Percentiles rank a stretch among this genome's conserved stretches.
Evolutionary conservation across 805 yeast genomes (phyloP).

Genomic region (Pichia deserticola): DNA sequence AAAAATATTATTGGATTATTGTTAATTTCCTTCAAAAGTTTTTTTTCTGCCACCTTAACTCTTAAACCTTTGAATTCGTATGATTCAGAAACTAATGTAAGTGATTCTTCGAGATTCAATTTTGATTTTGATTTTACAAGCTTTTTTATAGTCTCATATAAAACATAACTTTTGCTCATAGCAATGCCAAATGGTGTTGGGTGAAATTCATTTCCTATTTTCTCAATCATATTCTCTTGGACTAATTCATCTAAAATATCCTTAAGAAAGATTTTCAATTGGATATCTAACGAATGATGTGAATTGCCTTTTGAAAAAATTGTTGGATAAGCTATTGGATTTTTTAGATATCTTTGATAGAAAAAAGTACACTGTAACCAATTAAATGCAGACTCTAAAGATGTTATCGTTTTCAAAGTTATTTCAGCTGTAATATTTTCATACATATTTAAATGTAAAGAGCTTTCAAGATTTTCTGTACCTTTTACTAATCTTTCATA

Average conservation of each 20-base stretch:
- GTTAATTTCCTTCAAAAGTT: conserved; percentile 38
- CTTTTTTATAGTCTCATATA: conserved; percentile 35
- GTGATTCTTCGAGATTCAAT: conserved; percentile 15
- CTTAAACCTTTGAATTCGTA: conserved; percentile 35
- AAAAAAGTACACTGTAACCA: conserved; percentile 70
- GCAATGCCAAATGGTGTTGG: conserved; percentile 39
- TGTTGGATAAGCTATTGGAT: conserved; percentile 65
- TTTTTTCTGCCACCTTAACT: conserved; percentile 38
- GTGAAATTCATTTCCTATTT: conserved; percentile 11
- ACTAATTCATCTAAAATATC: conserved; percentile 27
- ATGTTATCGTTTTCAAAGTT: conserved; percentile 53
- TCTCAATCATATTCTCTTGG: conserved; percentile 25
- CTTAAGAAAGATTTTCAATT: conserved; percentile 4
- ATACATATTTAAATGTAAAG: conserved; percentile 64
- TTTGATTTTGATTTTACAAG: conserved; percentile 20
- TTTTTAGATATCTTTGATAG: conserved; percentile 63
- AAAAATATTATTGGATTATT: conserved; percentile 31
- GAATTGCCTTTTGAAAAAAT: conserved; percentile 27
- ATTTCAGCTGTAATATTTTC: conserved; percentile 78
- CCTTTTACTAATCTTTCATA: conserved; percentile 69
- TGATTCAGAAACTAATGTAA: conserved; percentile 28
- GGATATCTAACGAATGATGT: neutral
- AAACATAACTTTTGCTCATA: conserved; percentile 42
- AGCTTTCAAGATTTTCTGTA: conserved; percentile 77
- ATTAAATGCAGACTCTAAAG: conserved; percentile 61